Conservation (phyloP, 805 yeast species). For the Kodamaea restingae region DNA sequence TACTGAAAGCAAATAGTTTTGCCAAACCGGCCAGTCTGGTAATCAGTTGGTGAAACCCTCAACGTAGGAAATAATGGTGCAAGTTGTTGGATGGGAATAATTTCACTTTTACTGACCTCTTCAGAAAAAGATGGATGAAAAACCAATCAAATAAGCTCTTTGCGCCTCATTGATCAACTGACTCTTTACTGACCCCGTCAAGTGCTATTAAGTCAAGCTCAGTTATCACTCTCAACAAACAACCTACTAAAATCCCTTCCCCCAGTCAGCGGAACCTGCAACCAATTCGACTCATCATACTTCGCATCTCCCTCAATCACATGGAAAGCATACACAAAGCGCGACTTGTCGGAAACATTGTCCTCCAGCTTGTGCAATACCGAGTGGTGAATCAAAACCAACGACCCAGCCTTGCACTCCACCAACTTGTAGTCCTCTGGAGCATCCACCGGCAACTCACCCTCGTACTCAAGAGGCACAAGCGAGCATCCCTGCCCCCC, state of each 20-base stretch:
- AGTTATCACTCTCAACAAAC: slow-evolving; percentile 15
- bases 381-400: slow-evolving; percentile 66
- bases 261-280: slow-evolving; percentile 66
- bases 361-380: slow-evolving; percentile 69
- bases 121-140: too few species aligned
- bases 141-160: too few species aligned
- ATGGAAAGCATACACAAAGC: slow-evolving; percentile 79
- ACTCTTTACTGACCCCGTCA: not conserved
- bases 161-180: too few species aligned
- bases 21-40: too few species aligned
- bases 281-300: slow-evolving; percentile 69
- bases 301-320: slow-evolving; percentile 62
- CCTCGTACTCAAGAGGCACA: slow-evolving; percentile 25
- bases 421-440: slow-evolving; percentile 45
- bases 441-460: slow-evolving; percentile 21
- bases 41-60: too few species aligned
- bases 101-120: too few species aligned
- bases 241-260: slow-evolving; percentile 57
- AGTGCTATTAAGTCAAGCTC: too few species aligned
- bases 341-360: slow-evolving; percentile 50
- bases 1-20: too few species aligned
- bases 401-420: slow-evolving; percentile 67
- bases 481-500: slow-evolving; percentile 57
- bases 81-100: too few species aligned
- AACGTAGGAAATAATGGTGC: too few species aligned